Evolutionary conservation across 208 protist genomes (phyloP).

Genomic region (Phytomonas sp.): DNA sequence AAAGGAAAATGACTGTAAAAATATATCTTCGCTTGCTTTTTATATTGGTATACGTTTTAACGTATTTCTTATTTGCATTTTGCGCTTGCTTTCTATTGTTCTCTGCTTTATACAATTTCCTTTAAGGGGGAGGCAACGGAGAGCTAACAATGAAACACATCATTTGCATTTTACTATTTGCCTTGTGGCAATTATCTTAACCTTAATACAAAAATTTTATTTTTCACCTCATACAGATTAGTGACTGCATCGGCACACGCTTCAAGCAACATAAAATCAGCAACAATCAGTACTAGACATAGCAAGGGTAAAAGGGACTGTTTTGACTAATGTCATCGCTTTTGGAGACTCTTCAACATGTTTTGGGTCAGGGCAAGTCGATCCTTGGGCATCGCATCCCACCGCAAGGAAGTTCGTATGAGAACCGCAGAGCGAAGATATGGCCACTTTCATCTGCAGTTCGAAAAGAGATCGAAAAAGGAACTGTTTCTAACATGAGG

Average conservation of each 20-base stretch:
- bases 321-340: not conserved
- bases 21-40: not conserved
- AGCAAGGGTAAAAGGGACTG: not conserved
- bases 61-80: conserved; percentile 9
- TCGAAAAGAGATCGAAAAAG: conserved; percentile 52
- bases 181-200: not conserved
- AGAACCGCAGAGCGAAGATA: conserved; percentile 10
- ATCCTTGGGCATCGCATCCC: not conserved
- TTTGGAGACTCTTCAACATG: not conserved
- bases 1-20: not conserved
- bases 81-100: not conserved
- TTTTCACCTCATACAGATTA: not conserved
- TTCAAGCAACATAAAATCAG: not conserved
- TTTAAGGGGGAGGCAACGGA: not conserved
- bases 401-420: not conserved
- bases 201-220: not conserved
- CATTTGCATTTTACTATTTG: not conserved
- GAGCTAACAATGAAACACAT: not conserved
- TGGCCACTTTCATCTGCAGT: conserved; percentile 55
- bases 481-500: conserved; percentile 77
- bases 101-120: not conserved
- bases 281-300: not conserved
- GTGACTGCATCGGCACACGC: not conserved
- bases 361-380: not conserved
- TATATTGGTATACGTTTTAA: not conserved